These are phyloP conservation scores for Glutinoglossum americanum DNA, from an alignment of 495 filamentous ascomycete species.

Conservation along the genomic window DNA sequence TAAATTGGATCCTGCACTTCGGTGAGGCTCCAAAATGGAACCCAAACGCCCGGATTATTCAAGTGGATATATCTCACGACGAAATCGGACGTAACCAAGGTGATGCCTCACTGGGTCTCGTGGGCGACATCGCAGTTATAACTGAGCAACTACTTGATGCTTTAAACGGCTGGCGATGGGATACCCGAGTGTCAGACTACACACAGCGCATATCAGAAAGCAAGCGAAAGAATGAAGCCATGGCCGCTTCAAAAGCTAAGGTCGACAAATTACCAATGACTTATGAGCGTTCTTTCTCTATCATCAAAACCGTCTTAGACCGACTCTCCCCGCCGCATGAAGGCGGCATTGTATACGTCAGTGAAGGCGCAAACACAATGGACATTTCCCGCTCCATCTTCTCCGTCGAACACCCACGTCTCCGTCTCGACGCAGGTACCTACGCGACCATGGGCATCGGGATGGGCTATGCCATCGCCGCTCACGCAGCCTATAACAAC, in stretches of 20 bases:
- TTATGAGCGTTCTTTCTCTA: conserved; percentile 31
- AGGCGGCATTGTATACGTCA: conserved; percentile 36
- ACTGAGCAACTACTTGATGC: conserved; percentile 23
- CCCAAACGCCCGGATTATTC: conserved; percentile 28
- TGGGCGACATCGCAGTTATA: conserved; percentile 32
- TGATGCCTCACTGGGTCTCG: conserved; percentile 25
- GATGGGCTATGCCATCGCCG: conserved; percentile 40
- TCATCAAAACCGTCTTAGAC: conserved; percentile 28
- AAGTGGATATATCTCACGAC: conserved; percentile 36
- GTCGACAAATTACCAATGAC: conserved; percentile 24
- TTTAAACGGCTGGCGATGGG: conserved; percentile 25
- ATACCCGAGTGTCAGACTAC: conserved; percentile 16
- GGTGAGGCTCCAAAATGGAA: conserved; percentile 38
- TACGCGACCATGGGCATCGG: conserved; percentile 52
- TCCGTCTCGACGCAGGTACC: conserved; percentile 40
- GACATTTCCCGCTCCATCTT: conserved; percentile 42
- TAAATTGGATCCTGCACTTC: conserved; percentile 47
- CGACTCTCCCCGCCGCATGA: conserved; percentile 19
- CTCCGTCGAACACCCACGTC: conserved; percentile 32
- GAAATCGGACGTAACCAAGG: conserved; percentile 31
- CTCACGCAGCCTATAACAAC: conserved; percentile 36
- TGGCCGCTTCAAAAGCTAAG: conserved; percentile 18
- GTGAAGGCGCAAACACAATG: conserved; percentile 49
- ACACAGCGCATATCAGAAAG: conserved; percentile 17
- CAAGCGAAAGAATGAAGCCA: conserved; percentile 28